A percentile compares a stretch with the other conserved stretches of the same genome.
These are phyloP conservation scores for Alnus glutinosa DNA, from an alignment of 306 rosid genomes.

Conservation along the genomic window DNA sequence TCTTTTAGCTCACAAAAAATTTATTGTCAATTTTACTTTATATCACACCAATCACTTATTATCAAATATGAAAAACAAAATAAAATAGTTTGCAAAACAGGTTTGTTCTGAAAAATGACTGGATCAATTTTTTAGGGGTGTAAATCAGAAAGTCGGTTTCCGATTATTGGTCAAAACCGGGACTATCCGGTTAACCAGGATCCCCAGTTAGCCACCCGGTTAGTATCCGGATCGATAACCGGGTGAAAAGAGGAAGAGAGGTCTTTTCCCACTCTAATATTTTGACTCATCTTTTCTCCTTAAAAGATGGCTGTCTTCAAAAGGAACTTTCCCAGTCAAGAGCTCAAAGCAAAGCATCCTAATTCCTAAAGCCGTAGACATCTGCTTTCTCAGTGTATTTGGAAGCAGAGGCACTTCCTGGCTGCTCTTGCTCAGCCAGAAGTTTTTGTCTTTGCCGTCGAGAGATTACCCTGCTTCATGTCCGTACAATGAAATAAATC, in stretches of 20 bases:
- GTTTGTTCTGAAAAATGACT: too few relatives aligned
- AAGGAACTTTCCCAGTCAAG: slow-evolving; percentile 86
- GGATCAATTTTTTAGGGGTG: too few relatives aligned
- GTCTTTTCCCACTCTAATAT: slow-evolving; percentile 87
- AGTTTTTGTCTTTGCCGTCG: background rate
- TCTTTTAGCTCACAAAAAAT: too few relatives aligned
- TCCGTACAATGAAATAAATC: background rate
- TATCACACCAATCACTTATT: too few relatives aligned
- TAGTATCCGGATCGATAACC: too few relatives aligned
- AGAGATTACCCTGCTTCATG: slow-evolving; percentile 33
- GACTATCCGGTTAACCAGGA: too few relatives aligned
- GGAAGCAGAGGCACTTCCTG: slow-evolving; percentile 14
- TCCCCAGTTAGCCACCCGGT: too few relatives aligned
- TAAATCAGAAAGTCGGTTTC: too few relatives aligned
- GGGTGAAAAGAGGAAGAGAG: slow-evolving; percentile 50
- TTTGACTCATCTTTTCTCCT: slow-evolving; percentile 64
- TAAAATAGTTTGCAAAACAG: too few relatives aligned
- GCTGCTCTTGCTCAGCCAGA: slow-evolving; percentile 57
- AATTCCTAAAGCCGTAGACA: slow-evolving; percentile 72
- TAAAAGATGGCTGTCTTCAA: slow-evolving; percentile 73
- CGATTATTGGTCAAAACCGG: too few relatives aligned
- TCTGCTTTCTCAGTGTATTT: slow-evolving; percentile 83
- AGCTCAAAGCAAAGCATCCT: slow-evolving; percentile 74
- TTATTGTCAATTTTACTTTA: too few relatives aligned
- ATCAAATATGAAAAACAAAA: too few relatives aligned